Evolutionary conservation across 305 asterid genomes (phyloP).

Genomic region (Nicotiana rustica): DNA sequence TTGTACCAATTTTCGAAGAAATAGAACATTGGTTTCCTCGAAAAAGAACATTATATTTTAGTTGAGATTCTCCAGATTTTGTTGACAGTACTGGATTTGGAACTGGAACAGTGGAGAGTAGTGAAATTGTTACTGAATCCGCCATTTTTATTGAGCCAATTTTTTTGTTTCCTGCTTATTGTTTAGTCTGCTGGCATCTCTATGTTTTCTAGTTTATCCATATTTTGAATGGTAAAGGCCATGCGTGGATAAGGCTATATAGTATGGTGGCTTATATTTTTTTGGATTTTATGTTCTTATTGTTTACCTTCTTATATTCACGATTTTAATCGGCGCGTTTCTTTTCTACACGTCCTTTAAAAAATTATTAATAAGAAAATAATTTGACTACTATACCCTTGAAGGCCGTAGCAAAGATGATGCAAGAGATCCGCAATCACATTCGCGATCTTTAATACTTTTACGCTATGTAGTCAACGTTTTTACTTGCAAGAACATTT

Average conservation of each 20-base stretch:
- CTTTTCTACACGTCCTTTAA: too few species aligned
- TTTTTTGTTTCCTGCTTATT: slow-evolving; percentile 14
- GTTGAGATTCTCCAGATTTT: slow-evolving; percentile 31
- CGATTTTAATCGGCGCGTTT: too few species aligned
- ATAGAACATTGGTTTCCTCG: slow-evolving; percentile 30
- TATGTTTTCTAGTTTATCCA: slow-evolving; percentile 17
- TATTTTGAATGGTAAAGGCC: not conserved
- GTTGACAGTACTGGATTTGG: slow-evolving; percentile 45
- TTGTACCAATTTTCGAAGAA: slow-evolving; percentile 37
- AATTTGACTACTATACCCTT: too few species aligned
- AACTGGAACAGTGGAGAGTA: slow-evolving; percentile 46
- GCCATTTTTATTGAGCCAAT: slow-evolving; percentile 50
- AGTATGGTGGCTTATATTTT: not conserved
- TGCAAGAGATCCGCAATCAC: too few species aligned
- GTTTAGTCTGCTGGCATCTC: not conserved
- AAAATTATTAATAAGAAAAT: too few species aligned
- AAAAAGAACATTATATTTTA: slow-evolving; percentile 32
- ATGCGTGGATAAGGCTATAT: slow-evolving; percentile 26
- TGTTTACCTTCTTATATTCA: too few species aligned
- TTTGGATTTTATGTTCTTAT: too few species aligned
- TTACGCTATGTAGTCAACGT: too few species aligned
- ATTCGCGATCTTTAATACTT: too few species aligned
- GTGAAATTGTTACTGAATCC: slow-evolving; percentile 48
- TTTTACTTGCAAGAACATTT: too few species aligned
- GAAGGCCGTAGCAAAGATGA: too few species aligned